phyloP scores from a whole-genome alignment of 768 basidiomycete genomes.

The Coprinopsis marcescibilis region DNA sequence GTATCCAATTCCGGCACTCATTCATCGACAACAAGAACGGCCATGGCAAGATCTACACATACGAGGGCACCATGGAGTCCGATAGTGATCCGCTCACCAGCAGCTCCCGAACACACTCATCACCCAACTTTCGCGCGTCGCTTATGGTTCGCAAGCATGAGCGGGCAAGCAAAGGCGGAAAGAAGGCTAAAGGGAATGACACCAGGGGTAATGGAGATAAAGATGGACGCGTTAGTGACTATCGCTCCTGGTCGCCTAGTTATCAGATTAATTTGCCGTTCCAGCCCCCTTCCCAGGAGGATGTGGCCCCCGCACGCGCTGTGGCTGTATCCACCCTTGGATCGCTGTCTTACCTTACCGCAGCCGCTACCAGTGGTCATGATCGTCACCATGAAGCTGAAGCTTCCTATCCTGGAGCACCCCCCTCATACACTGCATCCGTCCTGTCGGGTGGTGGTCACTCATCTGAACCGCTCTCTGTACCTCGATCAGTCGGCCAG shows the following conservation, averaged over 20 bases:
- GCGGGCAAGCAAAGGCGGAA: neutral
- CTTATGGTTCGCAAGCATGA: slow-evolving; percentile 13
- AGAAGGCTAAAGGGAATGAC: slow-evolving; percentile 17
- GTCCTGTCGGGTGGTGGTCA: slow-evolving; percentile 16
- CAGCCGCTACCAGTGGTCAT: neutral
- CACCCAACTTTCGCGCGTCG: slow-evolving; percentile 18
- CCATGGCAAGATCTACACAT: slow-evolving; percentile 10
- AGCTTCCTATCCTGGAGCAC: slow-evolving; percentile 13
- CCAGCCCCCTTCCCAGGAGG: slow-evolving; percentile 19
- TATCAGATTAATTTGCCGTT: slow-evolving; percentile 30
- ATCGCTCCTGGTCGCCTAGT: slow-evolving; percentile 29
- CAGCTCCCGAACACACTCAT: slow-evolving; percentile 21
- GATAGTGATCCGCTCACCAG: slow-evolving; percentile 9
- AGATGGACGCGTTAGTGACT: slow-evolving; percentile 25
- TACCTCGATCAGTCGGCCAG: slow-evolving; percentile 23
- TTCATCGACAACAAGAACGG: slow-evolving; percentile 19
- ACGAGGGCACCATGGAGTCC: slow-evolving; percentile 8
- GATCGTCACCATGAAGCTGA: neutral
- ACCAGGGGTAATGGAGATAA: slow-evolving; percentile 31
- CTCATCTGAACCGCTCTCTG: slow-evolving; percentile 18
- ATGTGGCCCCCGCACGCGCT: neutral
- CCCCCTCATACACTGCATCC: slow-evolving; percentile 27
- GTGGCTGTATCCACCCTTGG: neutral
- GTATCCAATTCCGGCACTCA: slow-evolving; percentile 39
- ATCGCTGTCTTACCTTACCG: slow-evolving; percentile 6